Conservation (phyloP, 164 flowering plant genomes). For the Liquidambar formosana region DNA sequence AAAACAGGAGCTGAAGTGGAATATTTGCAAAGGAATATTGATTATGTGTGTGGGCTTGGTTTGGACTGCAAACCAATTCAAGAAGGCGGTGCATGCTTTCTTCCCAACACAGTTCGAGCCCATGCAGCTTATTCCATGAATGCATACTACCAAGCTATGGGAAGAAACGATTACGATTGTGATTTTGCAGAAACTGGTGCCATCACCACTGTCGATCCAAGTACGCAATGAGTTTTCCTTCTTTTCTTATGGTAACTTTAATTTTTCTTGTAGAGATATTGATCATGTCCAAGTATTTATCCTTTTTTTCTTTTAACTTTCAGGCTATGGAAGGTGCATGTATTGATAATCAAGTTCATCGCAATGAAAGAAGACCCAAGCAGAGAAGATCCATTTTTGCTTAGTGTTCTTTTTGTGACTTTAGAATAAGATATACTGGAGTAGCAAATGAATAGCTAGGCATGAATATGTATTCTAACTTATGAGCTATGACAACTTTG, state of each 20-base stretch:
- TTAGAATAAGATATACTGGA: too few relatives aligned
- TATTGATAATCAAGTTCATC: constrained; percentile 17
- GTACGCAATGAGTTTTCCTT: too few relatives aligned
- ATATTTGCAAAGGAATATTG: constrained; percentile 57
- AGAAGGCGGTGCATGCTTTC: constrained; percentile 51
- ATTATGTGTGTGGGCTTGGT: constrained; percentile 68
- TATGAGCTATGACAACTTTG: too few relatives aligned
- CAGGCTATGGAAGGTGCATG: constrained; percentile 62
- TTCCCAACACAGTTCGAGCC: constrained; percentile 54
- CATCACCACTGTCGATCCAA: constrained; percentile 51
- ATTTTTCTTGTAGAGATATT: not conserved
- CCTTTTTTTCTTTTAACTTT: not conserved
- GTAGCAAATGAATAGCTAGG: too few relatives aligned
- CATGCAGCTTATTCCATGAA: constrained; percentile 81
- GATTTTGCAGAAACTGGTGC: constrained; percentile 57
- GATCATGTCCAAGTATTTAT: too few relatives aligned
- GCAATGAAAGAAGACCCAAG: too few relatives aligned
- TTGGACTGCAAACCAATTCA: constrained; percentile 54
- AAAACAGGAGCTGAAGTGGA: constrained; percentile 33
- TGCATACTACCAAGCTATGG: constrained; percentile 52
- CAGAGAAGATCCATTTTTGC: too few relatives aligned
- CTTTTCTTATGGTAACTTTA: not conserved
- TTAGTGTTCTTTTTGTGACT: too few relatives aligned
- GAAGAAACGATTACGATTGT: constrained; percentile 43
- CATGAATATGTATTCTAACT: too few relatives aligned